Conservation (phyloP, 2,329 filamentous ascomycete genomes). For the Phoma sp. region DNA sequence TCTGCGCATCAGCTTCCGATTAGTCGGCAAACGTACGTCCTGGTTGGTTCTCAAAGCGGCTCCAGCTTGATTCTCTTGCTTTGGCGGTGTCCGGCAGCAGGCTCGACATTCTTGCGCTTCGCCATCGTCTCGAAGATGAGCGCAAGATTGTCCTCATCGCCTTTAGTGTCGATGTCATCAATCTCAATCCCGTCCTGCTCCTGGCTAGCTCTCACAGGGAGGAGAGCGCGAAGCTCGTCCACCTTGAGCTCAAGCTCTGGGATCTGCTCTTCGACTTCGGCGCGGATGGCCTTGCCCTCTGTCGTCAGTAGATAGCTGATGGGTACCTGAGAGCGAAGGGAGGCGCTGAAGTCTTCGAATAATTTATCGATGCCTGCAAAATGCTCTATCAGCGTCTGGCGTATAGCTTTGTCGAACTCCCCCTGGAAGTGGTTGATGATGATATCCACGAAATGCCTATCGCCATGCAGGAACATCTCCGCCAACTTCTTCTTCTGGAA, state of each 20-base stretch:
- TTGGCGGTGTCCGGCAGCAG: neutral
- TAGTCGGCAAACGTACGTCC: too few species aligned
- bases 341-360: neutral
- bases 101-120: neutral
- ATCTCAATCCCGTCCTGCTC: neutral
- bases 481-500: constrained; percentile 20
- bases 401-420: constrained; percentile 9
- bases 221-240: neutral
- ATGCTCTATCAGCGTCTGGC: neutral
- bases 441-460: constrained; percentile 23
- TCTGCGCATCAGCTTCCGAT: too few species aligned
- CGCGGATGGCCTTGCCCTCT: constrained; percentile 2
- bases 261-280: neutral
- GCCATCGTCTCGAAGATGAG: neutral
- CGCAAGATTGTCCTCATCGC: neutral
- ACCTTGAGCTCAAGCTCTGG: constrained; percentile 1
- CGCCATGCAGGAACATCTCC: constrained; percentile 4
- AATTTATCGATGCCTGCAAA: neutral
- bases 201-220: neutral
- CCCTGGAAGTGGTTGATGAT: constrained; percentile 13
- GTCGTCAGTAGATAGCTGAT: constrained; percentile 2
- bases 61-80: neutral
- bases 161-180: neutral
- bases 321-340: neutral
- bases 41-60: neutral